Conservation (phyloP, 495 filamentous ascomycete genomes). For the Daldinia childiae region DNA sequence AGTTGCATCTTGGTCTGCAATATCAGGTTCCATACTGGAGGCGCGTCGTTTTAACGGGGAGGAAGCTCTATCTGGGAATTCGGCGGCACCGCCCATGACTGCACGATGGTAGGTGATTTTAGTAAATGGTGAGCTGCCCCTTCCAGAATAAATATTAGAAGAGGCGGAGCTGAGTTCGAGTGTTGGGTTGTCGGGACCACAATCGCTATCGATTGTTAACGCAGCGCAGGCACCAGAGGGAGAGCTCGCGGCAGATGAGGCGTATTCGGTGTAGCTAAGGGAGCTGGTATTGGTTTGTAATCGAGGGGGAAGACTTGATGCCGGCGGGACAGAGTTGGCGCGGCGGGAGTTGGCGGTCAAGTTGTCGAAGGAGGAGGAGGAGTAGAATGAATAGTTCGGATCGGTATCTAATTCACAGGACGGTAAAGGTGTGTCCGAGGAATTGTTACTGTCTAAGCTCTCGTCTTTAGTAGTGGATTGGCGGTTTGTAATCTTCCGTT, state of each 20-base stretch:
- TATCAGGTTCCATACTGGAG: constrained; percentile 62
- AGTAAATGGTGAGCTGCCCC: constrained; percentile 55
- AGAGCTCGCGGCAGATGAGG: constrained; percentile 68
- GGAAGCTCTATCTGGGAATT: constrained; percentile 61
- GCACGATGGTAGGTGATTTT: constrained; percentile 54
- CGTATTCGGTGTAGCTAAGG: constrained; percentile 56
- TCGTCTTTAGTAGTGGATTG: constrained; percentile 53
- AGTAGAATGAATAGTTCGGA: constrained; percentile 52
- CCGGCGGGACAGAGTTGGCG: constrained; percentile 63
- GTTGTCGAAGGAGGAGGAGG: constrained; percentile 47
- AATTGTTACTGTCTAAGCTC: constrained; percentile 42
- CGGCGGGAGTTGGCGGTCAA: constrained; percentile 61
- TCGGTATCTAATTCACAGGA: constrained; percentile 60
- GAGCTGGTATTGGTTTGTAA: constrained; percentile 57
- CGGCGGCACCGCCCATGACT: constrained; percentile 63
- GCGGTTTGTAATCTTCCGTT: constrained; percentile 77
- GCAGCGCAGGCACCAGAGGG: constrained; percentile 78
- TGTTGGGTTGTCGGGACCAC: constrained; percentile 58
- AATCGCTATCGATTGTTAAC: constrained; percentile 72
- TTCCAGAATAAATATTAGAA: constrained; percentile 24
- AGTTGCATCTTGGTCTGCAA: constrained; percentile 40
- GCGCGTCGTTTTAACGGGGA: constrained; percentile 65
- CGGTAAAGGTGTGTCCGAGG: constrained; percentile 58
- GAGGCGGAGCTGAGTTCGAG: constrained; percentile 30
- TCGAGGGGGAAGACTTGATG: constrained; percentile 58